Conservation (phyloP, 805 yeast species). For the Lipomyces chichibuensis region DNA sequence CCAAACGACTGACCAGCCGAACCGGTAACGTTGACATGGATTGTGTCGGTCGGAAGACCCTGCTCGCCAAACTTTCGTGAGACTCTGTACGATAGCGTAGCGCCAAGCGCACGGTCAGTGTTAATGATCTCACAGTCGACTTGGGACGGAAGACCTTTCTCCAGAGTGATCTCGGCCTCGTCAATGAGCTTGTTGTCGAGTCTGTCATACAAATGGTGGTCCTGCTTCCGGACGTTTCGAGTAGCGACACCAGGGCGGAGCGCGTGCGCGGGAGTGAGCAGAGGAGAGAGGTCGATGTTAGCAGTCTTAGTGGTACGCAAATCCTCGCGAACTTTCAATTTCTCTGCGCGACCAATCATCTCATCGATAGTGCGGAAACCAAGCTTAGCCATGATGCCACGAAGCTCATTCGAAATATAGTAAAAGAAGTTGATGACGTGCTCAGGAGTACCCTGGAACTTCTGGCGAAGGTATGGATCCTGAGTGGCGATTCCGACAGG, state of each 20-base stretch:
- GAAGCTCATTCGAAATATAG: conserved; percentile 88
- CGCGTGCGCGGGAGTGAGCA: conserved; percentile 94
- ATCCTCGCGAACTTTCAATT: conserved; percentile 80
- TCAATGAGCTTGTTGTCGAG: conserved; percentile 94
- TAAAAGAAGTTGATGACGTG: conserved; percentile 97
- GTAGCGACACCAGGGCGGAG: conserved; percentile 97
- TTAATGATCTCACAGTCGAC: conserved; percentile 91
- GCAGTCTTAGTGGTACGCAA: conserved; percentile 86
- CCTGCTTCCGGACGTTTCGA: conserved; percentile 87
- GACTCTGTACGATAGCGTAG: conserved; percentile 90
- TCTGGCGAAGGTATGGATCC: conserved; percentile 89
- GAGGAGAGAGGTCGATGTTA: conserved; percentile 87
- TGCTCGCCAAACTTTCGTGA: conserved; percentile 91
- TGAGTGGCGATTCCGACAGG: conserved; percentile 99
- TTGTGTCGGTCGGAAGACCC: conserved; percentile 94
- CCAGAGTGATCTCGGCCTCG: conserved; percentile 93
- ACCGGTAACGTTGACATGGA: conserved; percentile 88
- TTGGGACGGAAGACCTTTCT: conserved; percentile 92
- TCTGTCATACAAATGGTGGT: conserved; percentile 89
- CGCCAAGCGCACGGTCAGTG: conserved; percentile 95
- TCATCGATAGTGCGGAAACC: conserved; percentile 96
- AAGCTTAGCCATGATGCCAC: conserved; percentile 89
- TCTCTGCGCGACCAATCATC: conserved; percentile 98
- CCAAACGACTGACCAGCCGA: conserved; percentile 99
- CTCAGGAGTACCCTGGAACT: conserved; percentile 96